Evolutionary conservation across 306 rosid genomes (phyloP), one percentile per base, ranked within the genome.

Genomic region (Prunus padus): DNA sequence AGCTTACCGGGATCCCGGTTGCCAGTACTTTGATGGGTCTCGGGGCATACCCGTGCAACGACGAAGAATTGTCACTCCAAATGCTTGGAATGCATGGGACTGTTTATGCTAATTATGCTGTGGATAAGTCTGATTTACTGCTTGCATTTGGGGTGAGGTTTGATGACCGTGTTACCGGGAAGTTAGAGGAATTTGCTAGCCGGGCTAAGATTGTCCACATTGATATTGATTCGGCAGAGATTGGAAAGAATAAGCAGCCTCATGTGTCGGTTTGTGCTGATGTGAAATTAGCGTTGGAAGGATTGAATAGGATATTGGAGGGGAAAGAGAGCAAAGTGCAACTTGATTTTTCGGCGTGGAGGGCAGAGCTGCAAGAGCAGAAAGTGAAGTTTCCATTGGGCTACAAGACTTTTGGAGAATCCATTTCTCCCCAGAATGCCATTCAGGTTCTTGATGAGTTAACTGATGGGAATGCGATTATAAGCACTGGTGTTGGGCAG

Each of bases 1-100:
- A 83, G 69, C 84, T 89, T 8, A 90, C 96, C 0, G 91, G 96
- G 28, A 87, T 92, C 3, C 99, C 97, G 0, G 97, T 95, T 10
- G 96, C 99, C 2, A 86, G 85, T 55, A 95, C 97, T 77, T 82
- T 92, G 44, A 95, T 95, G 97, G 99, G 97, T 30, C 87, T 95
- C 20, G 97, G 99, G 4, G 80, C 85, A 8, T 92, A 76, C 40
- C 96, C 97, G 15, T 5, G 74, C 64, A 26, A 64, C 0, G 86
- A 74, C 13, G 89, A 85, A 4, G 76, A 44, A 0, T 68, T 76
- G 64, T 95, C 99, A 0, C 97, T 95, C 42, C 91, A 86, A 55
- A 95, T 92, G 96, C 80, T 95, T 78, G 98, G 96, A 15, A 95
- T 92, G 97, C 98, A 95, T 10, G 98, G 93, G 0, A 92, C 97